Evolutionary conservation across 2,329 filamentous ascomycete genomes (phyloP).

Genomic region (Coniochaeta pulveracea): DNA sequence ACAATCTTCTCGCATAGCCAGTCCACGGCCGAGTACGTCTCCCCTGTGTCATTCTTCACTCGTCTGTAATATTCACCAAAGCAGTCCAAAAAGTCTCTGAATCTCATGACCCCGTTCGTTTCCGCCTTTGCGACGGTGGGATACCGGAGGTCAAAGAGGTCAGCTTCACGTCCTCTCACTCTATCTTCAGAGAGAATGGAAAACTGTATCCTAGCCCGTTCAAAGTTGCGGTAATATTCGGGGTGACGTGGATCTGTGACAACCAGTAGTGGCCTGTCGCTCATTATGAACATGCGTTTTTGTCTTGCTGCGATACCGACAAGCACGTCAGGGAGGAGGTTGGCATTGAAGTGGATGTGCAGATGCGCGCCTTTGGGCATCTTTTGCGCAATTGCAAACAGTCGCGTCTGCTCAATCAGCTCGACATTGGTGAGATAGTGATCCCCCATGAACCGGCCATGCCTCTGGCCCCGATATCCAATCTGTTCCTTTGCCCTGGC

Average conservation of each 20-base stretch:
- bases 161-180: constrained; percentile 19
- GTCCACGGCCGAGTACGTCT: constrained; percentile 19
- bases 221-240: constrained; percentile 27
- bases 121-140: constrained; percentile 7
- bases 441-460: constrained; percentile 35
- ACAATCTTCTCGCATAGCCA: constrained; percentile 55
- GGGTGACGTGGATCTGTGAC: background rate
- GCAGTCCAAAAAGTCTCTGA: constrained; percentile 8
- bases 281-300: constrained; percentile 59
- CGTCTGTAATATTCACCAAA: constrained; percentile 25
- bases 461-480: constrained; percentile 31
- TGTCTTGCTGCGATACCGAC: constrained; percentile 43
- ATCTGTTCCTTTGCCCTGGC: constrained; percentile 15
- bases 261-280: constrained; percentile 36
- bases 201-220: constrained; percentile 50
- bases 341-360: constrained; percentile 72
- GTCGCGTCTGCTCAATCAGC: constrained; percentile 40
- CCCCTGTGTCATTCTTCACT: constrained; percentile 12
- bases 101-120: constrained; percentile 4
- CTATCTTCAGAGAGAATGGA: constrained; percentile 30
- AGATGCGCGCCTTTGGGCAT: constrained; percentile 65
- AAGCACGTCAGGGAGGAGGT: constrained; percentile 48
- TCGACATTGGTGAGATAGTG: constrained; percentile 47
- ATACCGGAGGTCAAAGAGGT: constrained; percentile 41
- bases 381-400: constrained; percentile 42